phyloP scores from a whole-genome alignment of 305 asterid genomes.

The Fraxinus velutina region DNA sequence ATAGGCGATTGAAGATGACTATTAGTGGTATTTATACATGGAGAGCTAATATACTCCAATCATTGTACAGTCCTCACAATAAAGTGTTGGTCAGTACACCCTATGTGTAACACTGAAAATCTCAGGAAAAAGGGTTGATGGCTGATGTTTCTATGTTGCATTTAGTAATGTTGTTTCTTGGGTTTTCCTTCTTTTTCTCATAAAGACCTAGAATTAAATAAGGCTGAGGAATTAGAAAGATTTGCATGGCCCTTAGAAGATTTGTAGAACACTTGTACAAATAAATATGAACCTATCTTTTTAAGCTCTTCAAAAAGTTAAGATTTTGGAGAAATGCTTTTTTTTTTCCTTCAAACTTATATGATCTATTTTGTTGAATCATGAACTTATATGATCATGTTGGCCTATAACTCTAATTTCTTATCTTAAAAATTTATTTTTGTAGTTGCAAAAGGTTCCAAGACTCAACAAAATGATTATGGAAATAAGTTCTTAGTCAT shows the following conservation, averaged over 20 bases:
- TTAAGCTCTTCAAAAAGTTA: background rate
- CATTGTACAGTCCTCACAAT: background rate
- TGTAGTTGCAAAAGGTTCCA: conserved; percentile 43
- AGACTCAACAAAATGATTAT: conserved; percentile 19
- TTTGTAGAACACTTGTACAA: background rate
- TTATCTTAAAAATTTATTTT: conserved; percentile 20
- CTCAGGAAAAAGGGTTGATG: background rate
- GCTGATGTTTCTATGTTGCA: background rate
- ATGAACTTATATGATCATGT: background rate
- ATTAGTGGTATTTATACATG: background rate
- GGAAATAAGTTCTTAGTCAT: conserved; percentile 26
- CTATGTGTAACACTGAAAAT: background rate
- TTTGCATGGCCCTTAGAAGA: background rate
- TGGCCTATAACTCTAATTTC: conserved; percentile 7
- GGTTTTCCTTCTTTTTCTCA: background rate
- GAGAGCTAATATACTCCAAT: background rate
- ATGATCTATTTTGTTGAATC: background rate
- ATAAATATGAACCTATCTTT: background rate
- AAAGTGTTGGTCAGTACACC: background rate
- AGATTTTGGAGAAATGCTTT: background rate
- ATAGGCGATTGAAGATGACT: conserved; percentile 10
- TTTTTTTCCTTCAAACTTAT: too few species aligned
- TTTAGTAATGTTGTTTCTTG: background rate
- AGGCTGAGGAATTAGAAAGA: background rate
- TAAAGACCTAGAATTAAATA: background rate